These are phyloP conservation scores for Toxoplasma gondii DNA, from an alignment of 169 alveolate genomes.

Conservation along the genomic window DNA sequence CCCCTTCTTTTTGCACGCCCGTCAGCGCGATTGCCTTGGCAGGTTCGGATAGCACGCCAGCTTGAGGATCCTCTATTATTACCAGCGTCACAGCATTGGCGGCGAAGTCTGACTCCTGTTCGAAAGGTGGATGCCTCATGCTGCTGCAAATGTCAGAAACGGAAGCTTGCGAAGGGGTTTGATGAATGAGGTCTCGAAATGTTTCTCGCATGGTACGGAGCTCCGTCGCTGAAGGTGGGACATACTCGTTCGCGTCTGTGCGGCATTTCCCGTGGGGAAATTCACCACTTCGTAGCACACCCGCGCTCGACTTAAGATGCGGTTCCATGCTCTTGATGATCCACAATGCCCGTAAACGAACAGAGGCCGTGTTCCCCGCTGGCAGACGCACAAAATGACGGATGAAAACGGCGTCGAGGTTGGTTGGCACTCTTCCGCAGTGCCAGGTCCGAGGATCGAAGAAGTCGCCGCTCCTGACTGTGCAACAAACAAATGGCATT, in stretches of 20 bases:
- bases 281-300: slow-evolving; percentile 15
- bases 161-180: neutral
- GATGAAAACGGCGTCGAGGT: slow-evolving; percentile 58
- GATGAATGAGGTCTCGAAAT: slow-evolving; percentile 9
- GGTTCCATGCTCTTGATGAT: slow-evolving; percentile 49
- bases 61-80: slow-evolving; percentile 1
- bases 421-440: slow-evolving; percentile 57
- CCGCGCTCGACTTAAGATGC: neutral
- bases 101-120: slow-evolving; percentile 10
- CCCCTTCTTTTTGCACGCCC: neutral
- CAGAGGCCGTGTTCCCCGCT: neutral
- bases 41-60: neutral
- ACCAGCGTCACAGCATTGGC: neutral
- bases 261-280: slow-evolving; percentile 21
- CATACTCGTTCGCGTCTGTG: neutral
- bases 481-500: slow-evolving; percentile 43
- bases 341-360: slow-evolving; percentile 53
- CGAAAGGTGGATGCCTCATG: neutral
- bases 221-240: neutral
- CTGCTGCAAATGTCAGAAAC: slow-evolving; percentile 27
- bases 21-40: slow-evolving; percentile 28
- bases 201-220: slow-evolving; percentile 15
- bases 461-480: slow-evolving; percentile 40
- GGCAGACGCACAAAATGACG: slow-evolving; percentile 56
- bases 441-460: slow-evolving; percentile 42